Evolutionary conservation across 176 grass and related monocot species (phyloP).

Genomic region (Carex myosuroides): DNA sequence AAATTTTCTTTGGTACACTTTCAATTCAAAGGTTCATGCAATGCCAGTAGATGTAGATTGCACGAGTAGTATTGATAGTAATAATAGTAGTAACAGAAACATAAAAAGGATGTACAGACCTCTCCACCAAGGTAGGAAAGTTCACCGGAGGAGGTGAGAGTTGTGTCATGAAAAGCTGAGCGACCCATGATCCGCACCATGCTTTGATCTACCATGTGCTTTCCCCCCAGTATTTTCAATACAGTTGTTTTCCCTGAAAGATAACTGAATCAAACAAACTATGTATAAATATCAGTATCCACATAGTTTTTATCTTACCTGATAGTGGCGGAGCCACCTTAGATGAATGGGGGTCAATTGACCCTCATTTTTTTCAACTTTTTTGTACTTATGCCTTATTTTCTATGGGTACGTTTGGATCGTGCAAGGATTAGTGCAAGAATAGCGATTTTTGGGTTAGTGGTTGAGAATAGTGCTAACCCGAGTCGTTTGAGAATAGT

Average conservation of each 20-base stretch:
- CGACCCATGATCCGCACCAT: conserved; percentile 81
- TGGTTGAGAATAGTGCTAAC: no score
- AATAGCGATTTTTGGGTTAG: no score
- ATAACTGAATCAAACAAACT: neutral
- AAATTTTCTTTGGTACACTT: neutral
- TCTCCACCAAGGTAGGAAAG: conserved; percentile 92
- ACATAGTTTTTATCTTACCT: neutral
- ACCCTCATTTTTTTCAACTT: no score
- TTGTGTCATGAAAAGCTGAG: conserved; percentile 89
- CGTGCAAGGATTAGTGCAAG: no score
- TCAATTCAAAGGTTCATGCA: neutral
- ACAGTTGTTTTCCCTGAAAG: conserved; percentile 86
- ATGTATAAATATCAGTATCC: conserved; percentile 15
- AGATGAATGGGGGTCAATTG: no score
- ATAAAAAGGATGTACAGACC: conserved; percentile 24
- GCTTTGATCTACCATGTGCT: conserved; percentile 98
- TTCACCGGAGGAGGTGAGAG: conserved; percentile 74
- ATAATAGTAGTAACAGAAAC: neutral
- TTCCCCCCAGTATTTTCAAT: conserved; percentile 92
- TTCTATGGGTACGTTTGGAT: no score
- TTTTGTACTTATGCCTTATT: no score
- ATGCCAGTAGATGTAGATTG: neutral
- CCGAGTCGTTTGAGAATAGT: no score
- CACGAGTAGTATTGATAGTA: neutral
- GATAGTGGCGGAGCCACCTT: no score